Conservation (phyloP, 768 basidiomycete species). For the Dictyophora rubrovolvata region DNA sequence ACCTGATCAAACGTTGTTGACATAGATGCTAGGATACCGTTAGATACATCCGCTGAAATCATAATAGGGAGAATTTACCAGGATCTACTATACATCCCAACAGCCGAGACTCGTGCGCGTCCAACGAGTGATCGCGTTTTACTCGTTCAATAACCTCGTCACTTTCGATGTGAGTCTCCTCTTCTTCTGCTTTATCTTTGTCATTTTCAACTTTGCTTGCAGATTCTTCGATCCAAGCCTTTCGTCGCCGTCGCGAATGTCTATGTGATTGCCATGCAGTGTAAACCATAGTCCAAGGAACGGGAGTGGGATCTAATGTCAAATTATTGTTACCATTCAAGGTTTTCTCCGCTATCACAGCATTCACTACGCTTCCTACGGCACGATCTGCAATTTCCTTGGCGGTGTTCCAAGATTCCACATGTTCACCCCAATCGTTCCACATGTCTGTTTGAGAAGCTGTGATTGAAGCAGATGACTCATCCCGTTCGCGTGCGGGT, state of each 20-base stretch:
- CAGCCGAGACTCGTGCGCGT: conserved; percentile 70
- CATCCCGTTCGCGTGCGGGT: conserved; percentile 14
- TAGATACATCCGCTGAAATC: conserved; percentile 4
- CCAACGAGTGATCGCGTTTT: conserved; percentile 65
- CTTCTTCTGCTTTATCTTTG: conserved; percentile 27
- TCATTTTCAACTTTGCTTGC: conserved; percentile 27
- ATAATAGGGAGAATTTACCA: conserved; percentile 25
- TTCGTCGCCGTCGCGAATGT: conserved; percentile 40
- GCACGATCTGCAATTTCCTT: conserved; percentile 68
- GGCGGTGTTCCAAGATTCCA: conserved; percentile 63
- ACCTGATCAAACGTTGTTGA: conserved; percentile 82
- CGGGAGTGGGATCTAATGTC: conserved; percentile 44
- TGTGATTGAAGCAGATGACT: background rate
- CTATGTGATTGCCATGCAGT: conserved; percentile 55
- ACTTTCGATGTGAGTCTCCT: conserved; percentile 21
- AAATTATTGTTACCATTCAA: conserved; percentile 21
- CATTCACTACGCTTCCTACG: conserved; percentile 50
- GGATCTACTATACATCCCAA: conserved; percentile 82
- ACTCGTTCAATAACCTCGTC: conserved; percentile 74
- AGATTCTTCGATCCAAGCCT: conserved; percentile 50
- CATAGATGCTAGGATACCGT: conserved; percentile 43
- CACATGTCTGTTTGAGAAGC: conserved; percentile 25
- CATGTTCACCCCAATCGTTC: conserved; percentile 57
- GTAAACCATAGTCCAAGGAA: conserved; percentile 60
- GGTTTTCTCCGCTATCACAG: conserved; percentile 14